phyloP scores from a whole-genome alignment of 108 stramenopile species.

The Fistulifera solaris region DNA sequence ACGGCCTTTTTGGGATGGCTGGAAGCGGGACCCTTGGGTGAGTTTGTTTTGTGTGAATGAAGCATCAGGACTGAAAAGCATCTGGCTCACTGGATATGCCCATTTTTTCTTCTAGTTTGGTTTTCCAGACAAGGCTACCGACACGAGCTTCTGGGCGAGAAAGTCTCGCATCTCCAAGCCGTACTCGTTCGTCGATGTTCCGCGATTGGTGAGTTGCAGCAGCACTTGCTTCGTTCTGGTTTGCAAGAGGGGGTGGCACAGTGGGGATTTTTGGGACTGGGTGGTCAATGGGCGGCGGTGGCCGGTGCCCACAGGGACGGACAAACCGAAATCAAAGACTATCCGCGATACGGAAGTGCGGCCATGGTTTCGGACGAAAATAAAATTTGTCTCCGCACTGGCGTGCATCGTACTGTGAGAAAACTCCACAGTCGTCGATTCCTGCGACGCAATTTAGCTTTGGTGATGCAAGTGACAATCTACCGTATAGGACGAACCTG shows the following conservation, averaged over 20 bases:
- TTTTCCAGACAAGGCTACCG: constrained; percentile 40
- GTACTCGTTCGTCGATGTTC: constrained; percentile 71
- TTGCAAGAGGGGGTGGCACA: constrained; percentile 76
- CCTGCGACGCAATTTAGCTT: not conserved
- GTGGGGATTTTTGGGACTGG: constrained; percentile 77
- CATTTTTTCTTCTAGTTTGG: constrained; percentile 37
- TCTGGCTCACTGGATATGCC: no score
- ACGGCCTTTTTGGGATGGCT: constrained; percentile 65
- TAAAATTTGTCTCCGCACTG: not conserved
- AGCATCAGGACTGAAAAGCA: no score
- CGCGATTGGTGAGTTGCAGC: constrained; percentile 74
- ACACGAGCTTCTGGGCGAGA: constrained; percentile 56
- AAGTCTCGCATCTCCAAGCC: constrained; percentile 79
- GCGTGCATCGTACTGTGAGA: not conserved
- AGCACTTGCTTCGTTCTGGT: constrained; percentile 56
- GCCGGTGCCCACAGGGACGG: constrained; percentile 40
- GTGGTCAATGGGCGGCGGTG: constrained; percentile 70
- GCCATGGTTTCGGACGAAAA: not conserved
- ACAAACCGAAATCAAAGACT: constrained; percentile 19
- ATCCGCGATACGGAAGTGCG: not conserved
- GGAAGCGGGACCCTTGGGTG: constrained; percentile 57
- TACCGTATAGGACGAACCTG: not conserved
- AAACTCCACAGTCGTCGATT: not conserved
- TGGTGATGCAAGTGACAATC: not conserved
- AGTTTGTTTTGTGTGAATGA: not conserved